phyloP scores from a whole-genome alignment of 1,284 basidiomycete species.

The Chondrostereum purpureum region DNA sequence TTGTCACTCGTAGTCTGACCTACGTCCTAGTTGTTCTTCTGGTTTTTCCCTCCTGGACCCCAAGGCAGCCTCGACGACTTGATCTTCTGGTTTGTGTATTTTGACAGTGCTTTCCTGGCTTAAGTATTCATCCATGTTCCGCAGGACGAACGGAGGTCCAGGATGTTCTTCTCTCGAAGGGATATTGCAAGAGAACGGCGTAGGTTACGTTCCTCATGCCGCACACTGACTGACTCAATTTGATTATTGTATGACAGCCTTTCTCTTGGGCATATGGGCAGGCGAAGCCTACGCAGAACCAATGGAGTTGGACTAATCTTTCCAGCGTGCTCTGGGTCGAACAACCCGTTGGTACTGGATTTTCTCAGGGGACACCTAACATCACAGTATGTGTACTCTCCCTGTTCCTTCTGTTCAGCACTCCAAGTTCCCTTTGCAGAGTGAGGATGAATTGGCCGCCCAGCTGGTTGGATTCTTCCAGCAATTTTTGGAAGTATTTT shows the following conservation, averaged over 20 bases:
- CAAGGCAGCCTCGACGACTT: conserved; percentile 65
- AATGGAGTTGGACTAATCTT: conserved; percentile 77
- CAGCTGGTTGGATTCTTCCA: conserved; percentile 65
- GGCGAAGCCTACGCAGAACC: conserved; percentile 59
- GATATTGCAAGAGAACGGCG: conserved; percentile 77
- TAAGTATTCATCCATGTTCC: not conserved
- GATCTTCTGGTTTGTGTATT: conserved; percentile 62
- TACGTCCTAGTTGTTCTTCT: conserved; percentile 65
- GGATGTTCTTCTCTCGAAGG: conserved; percentile 76
- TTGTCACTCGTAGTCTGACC: not conserved
- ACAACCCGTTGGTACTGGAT: conserved; percentile 81
- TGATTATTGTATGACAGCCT: conserved; percentile 34
- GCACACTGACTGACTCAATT: not conserved
- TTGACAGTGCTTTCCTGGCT: too few relatives aligned
- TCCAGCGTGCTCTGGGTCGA: conserved; percentile 78
- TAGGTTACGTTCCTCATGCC: conserved; percentile 25
- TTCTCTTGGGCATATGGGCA: conserved; percentile 63
- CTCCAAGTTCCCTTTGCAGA: conserved; percentile 24
- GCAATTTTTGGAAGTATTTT: conserved; percentile 70
- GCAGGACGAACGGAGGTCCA: conserved; percentile 45
- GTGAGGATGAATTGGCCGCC: conserved; percentile 60
- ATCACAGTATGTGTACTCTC: conserved; percentile 35
- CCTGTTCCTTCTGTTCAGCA: not conserved
- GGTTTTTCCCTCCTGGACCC: conserved; percentile 79
- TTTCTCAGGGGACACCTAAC: conserved; percentile 66